phyloP scores from a whole-genome alignment of 2,329 filamentous ascomycete species.

The Cordyceps sp. region DNA sequence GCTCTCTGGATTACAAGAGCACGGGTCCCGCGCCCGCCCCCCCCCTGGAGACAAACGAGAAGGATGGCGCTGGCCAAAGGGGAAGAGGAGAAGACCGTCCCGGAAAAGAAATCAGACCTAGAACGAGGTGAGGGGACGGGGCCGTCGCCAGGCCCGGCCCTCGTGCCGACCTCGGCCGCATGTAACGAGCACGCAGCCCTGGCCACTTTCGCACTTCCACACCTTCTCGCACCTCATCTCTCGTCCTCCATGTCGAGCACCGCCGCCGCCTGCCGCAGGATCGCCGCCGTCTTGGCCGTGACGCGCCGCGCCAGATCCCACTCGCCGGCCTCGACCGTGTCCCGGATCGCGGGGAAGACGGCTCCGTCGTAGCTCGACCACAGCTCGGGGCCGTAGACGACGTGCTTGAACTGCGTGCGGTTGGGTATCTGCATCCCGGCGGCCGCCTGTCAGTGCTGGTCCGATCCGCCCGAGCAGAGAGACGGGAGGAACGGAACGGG shows the following conservation, averaged over 20 bases:
- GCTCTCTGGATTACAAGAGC: slow-evolving; percentile 4
- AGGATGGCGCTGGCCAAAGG: too few relatives aligned
- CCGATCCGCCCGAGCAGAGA: not conserved
- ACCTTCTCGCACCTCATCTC: too few relatives aligned
- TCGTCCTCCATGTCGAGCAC: slow-evolving; percentile 12
- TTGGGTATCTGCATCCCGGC: slow-evolving; percentile 60
- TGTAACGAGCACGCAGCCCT: too few relatives aligned
- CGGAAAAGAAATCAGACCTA: too few relatives aligned
- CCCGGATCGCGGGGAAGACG: slow-evolving; percentile 57
- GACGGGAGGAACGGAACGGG: slow-evolving; percentile 1
- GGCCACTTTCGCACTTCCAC: too few relatives aligned
- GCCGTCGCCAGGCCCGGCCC: too few relatives aligned
- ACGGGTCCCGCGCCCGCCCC: slow-evolving; percentile 1
- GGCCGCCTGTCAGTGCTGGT: slow-evolving; percentile 5
- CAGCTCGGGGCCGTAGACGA: slow-evolving; percentile 69
- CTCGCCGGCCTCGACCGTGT: slow-evolving; percentile 56
- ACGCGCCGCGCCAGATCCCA: slow-evolving; percentile 52
- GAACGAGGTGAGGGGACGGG: too few relatives aligned
- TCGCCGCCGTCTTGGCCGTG: slow-evolving; percentile 53
- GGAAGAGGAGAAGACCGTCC: too few relatives aligned
- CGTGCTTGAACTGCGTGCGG: slow-evolving; percentile 84
- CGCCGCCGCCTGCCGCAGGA: slow-evolving; percentile 43
- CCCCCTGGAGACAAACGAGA: too few relatives aligned
- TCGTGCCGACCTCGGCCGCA: too few relatives aligned
- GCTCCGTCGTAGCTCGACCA: slow-evolving; percentile 37